Evolutionary conservation across 2,329 filamentous ascomycete species (phyloP).

Genomic region (Diaporthe sp.): DNA sequence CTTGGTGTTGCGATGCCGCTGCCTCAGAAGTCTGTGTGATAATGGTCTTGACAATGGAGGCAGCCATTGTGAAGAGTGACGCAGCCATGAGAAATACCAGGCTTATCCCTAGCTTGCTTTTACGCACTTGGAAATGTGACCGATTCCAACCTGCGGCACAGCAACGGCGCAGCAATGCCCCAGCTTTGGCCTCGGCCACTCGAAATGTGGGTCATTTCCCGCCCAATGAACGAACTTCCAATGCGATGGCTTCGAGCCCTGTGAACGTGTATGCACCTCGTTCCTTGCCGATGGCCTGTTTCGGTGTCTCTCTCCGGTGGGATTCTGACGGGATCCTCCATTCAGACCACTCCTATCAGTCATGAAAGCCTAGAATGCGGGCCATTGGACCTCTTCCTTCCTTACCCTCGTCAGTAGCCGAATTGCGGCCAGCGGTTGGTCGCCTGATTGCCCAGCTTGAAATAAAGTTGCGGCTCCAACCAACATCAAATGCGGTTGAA

Average conservation of each 20-base stretch:
- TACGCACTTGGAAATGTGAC: neutral
- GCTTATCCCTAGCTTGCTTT: neutral
- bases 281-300: neutral
- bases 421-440: no score
- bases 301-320: neutral
- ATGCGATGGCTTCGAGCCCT: neutral
- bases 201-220: neutral
- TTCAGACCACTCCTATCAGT: no score
- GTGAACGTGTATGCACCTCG: neutral
- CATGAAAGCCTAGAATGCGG: no score
- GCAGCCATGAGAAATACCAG: conserved; percentile 38
- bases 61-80: conserved; percentile 35
- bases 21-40: neutral
- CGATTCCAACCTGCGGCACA: neutral
- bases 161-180: neutral
- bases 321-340: no score
- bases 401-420: no score
- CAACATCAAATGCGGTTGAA: no score
- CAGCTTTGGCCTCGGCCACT: neutral
- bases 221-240: neutral
- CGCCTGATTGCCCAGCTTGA: no score
- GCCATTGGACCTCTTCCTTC: no score
- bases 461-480: no score
- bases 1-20: neutral
- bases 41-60: conserved; percentile 33